phyloP scores from a whole-genome alignment of 2,329 filamentous ascomycete genomes.

The Lanzia echinophila region DNA sequence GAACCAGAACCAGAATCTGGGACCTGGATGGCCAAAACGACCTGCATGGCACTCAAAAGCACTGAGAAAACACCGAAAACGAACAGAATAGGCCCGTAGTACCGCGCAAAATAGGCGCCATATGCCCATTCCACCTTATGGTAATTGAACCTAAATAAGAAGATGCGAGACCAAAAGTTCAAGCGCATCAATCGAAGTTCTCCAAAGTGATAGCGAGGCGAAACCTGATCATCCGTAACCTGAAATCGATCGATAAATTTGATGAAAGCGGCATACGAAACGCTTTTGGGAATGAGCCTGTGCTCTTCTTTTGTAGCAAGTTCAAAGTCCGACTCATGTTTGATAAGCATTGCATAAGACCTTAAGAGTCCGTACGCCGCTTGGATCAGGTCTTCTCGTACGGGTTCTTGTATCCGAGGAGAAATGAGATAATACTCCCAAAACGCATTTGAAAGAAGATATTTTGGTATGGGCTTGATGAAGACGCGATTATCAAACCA shows the following conservation, averaged over 20 bases:
- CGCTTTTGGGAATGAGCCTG: background rate
- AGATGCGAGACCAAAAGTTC: slow-evolving; percentile 11
- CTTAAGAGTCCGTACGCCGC: slow-evolving; percentile 27
- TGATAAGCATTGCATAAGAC: slow-evolving; percentile 29
- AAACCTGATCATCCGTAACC: slow-evolving; percentile 17
- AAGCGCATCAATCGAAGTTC: slow-evolving; percentile 27
- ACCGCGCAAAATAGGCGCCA: slow-evolving; percentile 6
- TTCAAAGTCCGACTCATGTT: slow-evolving; percentile 30
- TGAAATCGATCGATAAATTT: slow-evolving; percentile 13
- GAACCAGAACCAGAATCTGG: background rate
- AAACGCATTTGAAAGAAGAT: slow-evolving; percentile 24
- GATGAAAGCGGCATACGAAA: background rate
- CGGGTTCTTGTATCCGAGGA: background rate
- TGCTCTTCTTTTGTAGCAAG: slow-evolving; percentile 21
- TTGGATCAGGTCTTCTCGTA: background rate
- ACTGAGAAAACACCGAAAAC: slow-evolving; percentile 1
- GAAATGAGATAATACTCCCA: slow-evolving; percentile 19
- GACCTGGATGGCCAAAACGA: background rate
- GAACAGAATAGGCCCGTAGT: slow-evolving; percentile 12
- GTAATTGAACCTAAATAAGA: slow-evolving; percentile 5
- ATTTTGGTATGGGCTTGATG: slow-evolving; percentile 30
- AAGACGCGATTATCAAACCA: slow-evolving; percentile 26
- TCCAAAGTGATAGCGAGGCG: slow-evolving; percentile 29
- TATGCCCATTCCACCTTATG: slow-evolving; percentile 7
- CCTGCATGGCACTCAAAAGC: background rate